Evolutionary conservation across 2,329 filamentous ascomycete genomes (phyloP), one percentile per base, ranked within the genome.

Genomic region (Microascus cirrosus): DNA sequence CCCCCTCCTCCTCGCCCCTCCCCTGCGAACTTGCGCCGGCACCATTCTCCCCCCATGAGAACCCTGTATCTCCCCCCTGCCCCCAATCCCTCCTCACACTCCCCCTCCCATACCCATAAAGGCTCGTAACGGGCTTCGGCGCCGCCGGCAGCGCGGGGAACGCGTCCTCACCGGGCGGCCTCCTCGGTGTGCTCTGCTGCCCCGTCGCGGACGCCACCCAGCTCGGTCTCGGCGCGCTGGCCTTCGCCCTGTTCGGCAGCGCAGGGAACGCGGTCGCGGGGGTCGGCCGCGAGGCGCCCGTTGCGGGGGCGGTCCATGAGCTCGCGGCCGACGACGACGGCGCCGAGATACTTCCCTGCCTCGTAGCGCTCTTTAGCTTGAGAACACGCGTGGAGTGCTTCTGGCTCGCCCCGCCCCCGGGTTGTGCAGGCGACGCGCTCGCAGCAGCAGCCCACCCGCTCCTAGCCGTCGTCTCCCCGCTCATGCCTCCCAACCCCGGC

Each of bases 101-200:
- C 3, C 82, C 73, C 4, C 73, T 69, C 1, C 82, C 82, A 63
- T 85, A 84, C 2, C 81, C 81, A 58, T 84, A 84, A 52, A 85
- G 82, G 0, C 80, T 83, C 1, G 80, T 83, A 50, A 75, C 74
- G 2, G 81, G 80, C 65, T 85, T 96, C 0, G 88, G 80, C 1
- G 90, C 91, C 0, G 84, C 78, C 0, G 92, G 92, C 1, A 96
- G 78, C 1, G 90, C 86, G 0, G 92, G 93, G 71, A 96, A 96
- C 0, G 85, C 83, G 61, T 92, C 86, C 52, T 73, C 72, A 53
- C 69, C 71, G n/a, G 59, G 62, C 58, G 57, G 60, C 53, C 57
- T 61, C 53, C 20, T 65, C 60, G 11, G 65, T 61, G 35, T 63
- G 28, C 52, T 12, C 6, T 59, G 53, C 18, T 32, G 50, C 2